phyloP scores from a whole-genome alignment of 2,329 filamentous ascomycete genomes.

The Exophiala calicioides region DNA sequence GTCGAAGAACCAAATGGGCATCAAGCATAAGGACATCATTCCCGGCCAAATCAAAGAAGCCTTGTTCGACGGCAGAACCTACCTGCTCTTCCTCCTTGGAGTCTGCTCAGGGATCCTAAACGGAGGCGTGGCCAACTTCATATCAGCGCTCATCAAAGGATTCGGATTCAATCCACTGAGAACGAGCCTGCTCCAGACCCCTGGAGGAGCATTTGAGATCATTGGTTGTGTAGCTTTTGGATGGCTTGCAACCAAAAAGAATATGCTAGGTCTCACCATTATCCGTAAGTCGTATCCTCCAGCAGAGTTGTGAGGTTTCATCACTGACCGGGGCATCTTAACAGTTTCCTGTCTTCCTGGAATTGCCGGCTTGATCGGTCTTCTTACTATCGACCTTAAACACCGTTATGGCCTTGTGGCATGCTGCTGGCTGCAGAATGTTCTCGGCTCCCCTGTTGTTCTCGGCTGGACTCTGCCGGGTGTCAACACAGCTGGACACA shows the following conservation, averaged over 20 bases:
- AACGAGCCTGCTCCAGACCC: constrained; percentile 39
- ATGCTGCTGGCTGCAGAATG: constrained; percentile 56
- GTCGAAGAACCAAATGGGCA: constrained; percentile 45
- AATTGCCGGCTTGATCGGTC: constrained; percentile 52
- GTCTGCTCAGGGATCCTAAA: constrained; percentile 51
- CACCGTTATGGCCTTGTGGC: constrained; percentile 53
- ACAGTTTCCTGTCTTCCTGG: constrained; percentile 22
- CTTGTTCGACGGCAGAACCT: constrained; percentile 40
- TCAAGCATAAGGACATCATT: constrained; percentile 41
- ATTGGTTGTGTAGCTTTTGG: constrained; percentile 24
- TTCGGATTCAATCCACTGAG: constrained; percentile 43
- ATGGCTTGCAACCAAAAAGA: constrained; percentile 23
- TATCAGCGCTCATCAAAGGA: constrained; percentile 49
- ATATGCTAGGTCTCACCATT: constrained; percentile 18
- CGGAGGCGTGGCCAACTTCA: constrained; percentile 53
- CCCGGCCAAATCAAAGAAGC: constrained; percentile 43
- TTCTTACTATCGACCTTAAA: constrained; percentile 49
- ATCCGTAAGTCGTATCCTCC: constrained; percentile 17
- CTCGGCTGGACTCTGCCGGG: constrained; percentile 55
- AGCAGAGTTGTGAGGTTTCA: not conserved
- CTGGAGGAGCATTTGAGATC: constrained; percentile 39
- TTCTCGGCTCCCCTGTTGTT: constrained; percentile 53
- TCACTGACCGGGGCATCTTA: constrained; percentile 34
- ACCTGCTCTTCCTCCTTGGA: constrained; percentile 44
- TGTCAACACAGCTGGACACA: constrained; percentile 52